These are phyloP conservation scores for Capsicum chinense DNA, from an alignment of 257 asterid genomes.

Conservation along the genomic window DNA sequence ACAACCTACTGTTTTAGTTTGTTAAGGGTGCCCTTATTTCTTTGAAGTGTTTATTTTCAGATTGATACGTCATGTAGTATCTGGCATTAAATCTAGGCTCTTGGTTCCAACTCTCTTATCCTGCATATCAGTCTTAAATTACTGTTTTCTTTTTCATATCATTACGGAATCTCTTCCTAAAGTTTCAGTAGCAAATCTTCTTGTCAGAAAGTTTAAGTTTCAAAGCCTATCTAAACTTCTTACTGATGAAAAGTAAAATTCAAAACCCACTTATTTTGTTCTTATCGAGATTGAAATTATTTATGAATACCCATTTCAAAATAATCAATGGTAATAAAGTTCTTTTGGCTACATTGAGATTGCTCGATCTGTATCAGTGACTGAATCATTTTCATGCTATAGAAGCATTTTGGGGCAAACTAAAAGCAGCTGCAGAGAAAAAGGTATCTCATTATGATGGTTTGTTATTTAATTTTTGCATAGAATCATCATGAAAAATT, in stretches of 20 bases:
- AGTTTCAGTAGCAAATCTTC: background rate
- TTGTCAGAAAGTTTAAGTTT: background rate
- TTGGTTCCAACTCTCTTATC: background rate
- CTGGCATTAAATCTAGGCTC: background rate
- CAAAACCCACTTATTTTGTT: background rate
- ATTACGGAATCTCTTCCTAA: background rate
- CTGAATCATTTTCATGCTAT: conserved; percentile 34
- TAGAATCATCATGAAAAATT: background rate
- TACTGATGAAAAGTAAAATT: background rate
- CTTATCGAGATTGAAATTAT: background rate
- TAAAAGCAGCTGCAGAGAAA: conserved; percentile 67
- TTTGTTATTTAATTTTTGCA: background rate
- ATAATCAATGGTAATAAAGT: conserved; percentile 28
- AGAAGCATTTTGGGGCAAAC: conserved; percentile 80
- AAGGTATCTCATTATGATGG: conserved; percentile 50
- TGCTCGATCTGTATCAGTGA: background rate
- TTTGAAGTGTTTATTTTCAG: background rate
- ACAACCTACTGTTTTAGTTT: conserved; percentile 3
- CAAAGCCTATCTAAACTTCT: background rate
- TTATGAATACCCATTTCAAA: background rate
- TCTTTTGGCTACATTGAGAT: background rate
- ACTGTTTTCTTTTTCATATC: conserved; percentile 10
- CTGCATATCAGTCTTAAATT: background rate
- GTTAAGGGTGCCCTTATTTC: background rate
- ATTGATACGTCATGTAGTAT: background rate